These are phyloP conservation scores for Phytophthora aleatoria DNA, from an alignment of 352 stramenopile genomes.

Conservation along the genomic window DNA sequence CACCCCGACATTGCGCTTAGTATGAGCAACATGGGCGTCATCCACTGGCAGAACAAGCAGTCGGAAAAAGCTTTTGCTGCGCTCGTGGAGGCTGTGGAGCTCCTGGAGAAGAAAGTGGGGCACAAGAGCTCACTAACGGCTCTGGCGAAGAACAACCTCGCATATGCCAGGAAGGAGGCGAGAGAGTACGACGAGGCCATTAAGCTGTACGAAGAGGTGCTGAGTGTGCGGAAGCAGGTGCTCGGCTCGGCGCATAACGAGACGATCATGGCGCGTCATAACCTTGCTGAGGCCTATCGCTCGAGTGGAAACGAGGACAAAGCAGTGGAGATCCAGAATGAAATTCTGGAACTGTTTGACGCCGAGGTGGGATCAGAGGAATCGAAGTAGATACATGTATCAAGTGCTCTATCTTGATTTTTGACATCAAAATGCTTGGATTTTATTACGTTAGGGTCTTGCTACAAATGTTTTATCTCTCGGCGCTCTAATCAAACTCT, in stretches of 20 bases:
- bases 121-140: conserved; percentile 64
- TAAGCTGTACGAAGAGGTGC: conserved; percentile 70
- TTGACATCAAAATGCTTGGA: conserved; percentile 25
- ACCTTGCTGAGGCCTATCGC: conserved; percentile 78
- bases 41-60: conserved; percentile 87
- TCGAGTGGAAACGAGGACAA: conserved; percentile 81
- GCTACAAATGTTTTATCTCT: conserved; percentile 22
- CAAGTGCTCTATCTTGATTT: neutral
- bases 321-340: conserved; percentile 74
- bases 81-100: conserved; percentile 60
- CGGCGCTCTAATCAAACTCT: conserved; percentile 20
- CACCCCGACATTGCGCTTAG: conserved; percentile 82
- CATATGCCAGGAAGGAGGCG: conserved; percentile 80
- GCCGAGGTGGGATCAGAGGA: conserved; percentile 39
- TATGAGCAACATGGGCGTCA: conserved; percentile 84
- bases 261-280: conserved; percentile 85
- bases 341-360: conserved; percentile 83
- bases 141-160: conserved; percentile 85
- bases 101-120: conserved; percentile 69
- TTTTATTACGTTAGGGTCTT: conserved; percentile 27
- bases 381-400: conserved; percentile 20
- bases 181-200: conserved; percentile 70
- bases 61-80: conserved; percentile 63
- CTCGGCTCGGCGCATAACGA: conserved; percentile 74
- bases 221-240: conserved; percentile 62